Base-by-base conservation (phyloP, 306 rosid genomes). In the Vigna nakashimae region DNA sequence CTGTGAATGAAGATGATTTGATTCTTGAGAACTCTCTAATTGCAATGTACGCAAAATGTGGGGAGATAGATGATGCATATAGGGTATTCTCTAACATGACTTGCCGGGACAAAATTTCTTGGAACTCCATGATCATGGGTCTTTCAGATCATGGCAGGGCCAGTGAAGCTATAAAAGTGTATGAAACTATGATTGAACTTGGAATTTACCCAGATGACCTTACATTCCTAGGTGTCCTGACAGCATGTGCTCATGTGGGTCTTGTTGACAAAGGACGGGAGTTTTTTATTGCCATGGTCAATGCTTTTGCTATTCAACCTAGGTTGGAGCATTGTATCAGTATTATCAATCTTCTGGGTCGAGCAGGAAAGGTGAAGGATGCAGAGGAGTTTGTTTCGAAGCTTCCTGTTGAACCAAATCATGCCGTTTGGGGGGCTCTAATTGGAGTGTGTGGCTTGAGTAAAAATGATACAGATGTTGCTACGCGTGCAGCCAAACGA, bases 41-140 rank as follows among this genome's bases (percentile, higher is more conserved):
- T 58, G 86, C 94, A 20, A 90, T 92, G 96, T 92, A 92, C 58
- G 87, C 96, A 43, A 92, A 90, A 84, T 88, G 91, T 66, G 98
- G 98, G 82, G 94, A 82, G 84, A 82, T 92, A 76, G 83, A 70
- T 0, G 88, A 87, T 20, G 90, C 94, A 40, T 77, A 74, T 82
- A 49, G 49, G 70, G 67, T 84, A 77, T 92, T 92, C 87, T 82
- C 88, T n/a, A 74, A 81, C 82, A 92, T 90, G 91, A 69, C 58
- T 68, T 59, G 28, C 36, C 77, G 79, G 79, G 94, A 92, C 80
- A 63, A 66, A 58, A 62, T 92, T 75, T 89, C 92, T 9, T 92
- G 98, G 96, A 92, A 92, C 78, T 73, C 94, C 77, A 86, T 90
- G 88, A 89, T 89, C 71, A 84, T 80, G 89, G 92, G 91, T 64